Conservation (phyloP, 108 stramenopile species). For the Parietichytrium sp. region DNA sequence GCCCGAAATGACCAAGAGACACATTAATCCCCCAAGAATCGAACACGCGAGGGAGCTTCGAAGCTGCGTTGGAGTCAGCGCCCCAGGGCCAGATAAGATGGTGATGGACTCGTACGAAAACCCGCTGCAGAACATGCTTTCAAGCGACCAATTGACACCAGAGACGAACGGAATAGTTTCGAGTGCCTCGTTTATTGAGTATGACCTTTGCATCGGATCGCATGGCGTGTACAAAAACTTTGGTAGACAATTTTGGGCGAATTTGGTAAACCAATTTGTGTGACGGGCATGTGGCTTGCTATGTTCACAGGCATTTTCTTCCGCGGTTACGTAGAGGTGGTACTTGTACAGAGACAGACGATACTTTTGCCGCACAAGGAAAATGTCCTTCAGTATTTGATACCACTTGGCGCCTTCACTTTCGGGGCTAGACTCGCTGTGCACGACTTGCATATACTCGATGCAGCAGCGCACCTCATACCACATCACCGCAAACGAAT, state of each 20-base stretch:
- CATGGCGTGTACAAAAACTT: neutral
- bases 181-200: neutral
- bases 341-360: constrained; percentile 5
- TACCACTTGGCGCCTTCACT: neutral
- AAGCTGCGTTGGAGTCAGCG: neutral
- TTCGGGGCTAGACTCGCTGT: neutral
- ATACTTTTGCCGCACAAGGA: neutral
- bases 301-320: neutral
- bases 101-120: neutral
- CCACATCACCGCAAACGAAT: neutral
- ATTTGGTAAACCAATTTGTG: constrained; percentile 2
- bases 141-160: neutral
- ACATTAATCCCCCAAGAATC: neutral
- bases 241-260: neutral
- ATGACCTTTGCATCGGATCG: neutral
- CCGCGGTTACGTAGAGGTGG: neutral
- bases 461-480: neutral
- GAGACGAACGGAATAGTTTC: constrained; percentile 14
- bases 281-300: neutral
- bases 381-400: neutral
- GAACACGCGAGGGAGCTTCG: neutral
- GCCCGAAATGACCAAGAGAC: neutral
- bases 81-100: neutral
- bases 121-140: neutral
- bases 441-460: neutral